Percentiles rank a stretch among this genome's conserved stretches.
Conservation (phyloP, 768 basidiomycete genomes). For the Tulasnella calospora region DNA sequence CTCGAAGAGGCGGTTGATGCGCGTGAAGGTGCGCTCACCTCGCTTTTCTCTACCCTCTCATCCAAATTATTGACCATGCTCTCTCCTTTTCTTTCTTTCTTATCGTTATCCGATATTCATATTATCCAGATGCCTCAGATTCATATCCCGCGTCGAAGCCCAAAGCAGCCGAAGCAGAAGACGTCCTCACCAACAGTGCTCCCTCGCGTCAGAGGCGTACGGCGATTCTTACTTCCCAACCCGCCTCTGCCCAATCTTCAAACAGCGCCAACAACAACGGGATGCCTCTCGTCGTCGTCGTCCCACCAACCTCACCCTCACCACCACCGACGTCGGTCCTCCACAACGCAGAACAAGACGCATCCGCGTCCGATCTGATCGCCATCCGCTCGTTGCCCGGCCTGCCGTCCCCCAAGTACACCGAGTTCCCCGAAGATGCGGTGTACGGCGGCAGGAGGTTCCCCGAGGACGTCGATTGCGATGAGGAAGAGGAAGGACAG, state of each 20-base stretch:
- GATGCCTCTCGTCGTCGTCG: neutral
- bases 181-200: constrained; percentile 7
- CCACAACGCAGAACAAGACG: neutral
- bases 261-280: neutral
- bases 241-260: neutral
- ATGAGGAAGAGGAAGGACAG: neutral
- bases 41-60: neutral
- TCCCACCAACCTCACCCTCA: neutral
- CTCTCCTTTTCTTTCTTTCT: neutral
- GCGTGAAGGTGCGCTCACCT: neutral
- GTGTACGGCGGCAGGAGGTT: neutral
- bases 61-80: neutral
- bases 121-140: neutral
- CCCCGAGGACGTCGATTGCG: constrained; percentile 12
- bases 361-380: constrained; percentile 16
- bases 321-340: neutral
- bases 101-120: neutral
- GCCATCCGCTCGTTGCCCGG: constrained; percentile 7
- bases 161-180: constrained; percentile 22
- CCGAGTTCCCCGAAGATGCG: constrained; percentile 13
- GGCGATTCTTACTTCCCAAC: constrained; percentile 15
- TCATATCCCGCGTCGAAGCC: neutral
- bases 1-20: constrained; percentile 6
- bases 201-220: constrained; percentile 4
- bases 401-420: constrained; percentile 11